Base-by-base conservation (phyloP, 176 grass and related monocot genomes). In the Ampelocalamus luodianensis region DNA sequence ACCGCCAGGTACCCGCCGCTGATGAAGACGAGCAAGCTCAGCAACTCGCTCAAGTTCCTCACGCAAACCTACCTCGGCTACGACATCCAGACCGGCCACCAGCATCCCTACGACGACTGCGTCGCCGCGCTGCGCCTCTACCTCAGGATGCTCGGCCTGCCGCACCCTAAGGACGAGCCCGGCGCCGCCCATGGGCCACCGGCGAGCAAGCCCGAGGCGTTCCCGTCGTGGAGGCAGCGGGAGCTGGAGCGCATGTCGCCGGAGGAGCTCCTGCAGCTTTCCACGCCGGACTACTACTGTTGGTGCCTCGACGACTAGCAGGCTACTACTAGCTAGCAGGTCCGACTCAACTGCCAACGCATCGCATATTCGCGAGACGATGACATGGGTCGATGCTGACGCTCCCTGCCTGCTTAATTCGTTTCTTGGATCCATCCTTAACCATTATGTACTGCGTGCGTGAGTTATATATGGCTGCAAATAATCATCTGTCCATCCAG, bases 1-100 rank as follows among this genome's bases (percentile, higher is more conserved):
- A 98, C 89, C 54, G 95, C 95, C 4, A 80, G 43, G 7, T 95
- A 98, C 79, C 93, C 95, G 74, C 93, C 91, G 53, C 84, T 98
- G 72, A 93, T 95, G 93, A 98, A 95, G 85, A 98, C 95, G 43
- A 98, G 93, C 89, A 87, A 77, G 89, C 77, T 95, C 27, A 98
- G 93, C 83, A 93, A 95, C 83, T 89, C 91, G 29, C 93, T 98
- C 53, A 87, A 51, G 82, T 95, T 89, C 83, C 89, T 98, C 36
- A 95, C 95, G 20, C 76, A 24, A 58, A 72, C 77, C 3, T 92
- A 91, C 78, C 93, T 93, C 7, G 93, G 93, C 26, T 92, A 92
- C 83, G 68, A 62, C 4, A 86, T 90, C 55, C 88, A 90, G 71
- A 26, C 37, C 20, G 76, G 85, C 0, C 87, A 81, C 26, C 92